Conservation (phyloP, 345 rosid genomes). For the Arabis alpina region DNA sequence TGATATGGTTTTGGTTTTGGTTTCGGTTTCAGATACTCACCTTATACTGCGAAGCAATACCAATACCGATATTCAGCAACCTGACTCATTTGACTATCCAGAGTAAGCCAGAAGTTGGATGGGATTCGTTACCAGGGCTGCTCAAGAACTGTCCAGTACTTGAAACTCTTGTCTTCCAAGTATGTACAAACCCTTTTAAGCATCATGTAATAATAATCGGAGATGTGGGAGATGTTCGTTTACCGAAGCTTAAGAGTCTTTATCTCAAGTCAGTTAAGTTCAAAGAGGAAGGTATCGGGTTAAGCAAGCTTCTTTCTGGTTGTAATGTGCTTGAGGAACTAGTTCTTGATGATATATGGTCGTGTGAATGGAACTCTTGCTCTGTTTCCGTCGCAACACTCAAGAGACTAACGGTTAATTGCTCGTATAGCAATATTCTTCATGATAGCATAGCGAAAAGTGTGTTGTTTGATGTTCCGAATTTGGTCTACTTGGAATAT, state of each 20-base stretch:
- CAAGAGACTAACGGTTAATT: too few species aligned
- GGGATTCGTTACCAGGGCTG: slow-evolving; percentile 9
- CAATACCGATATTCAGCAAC: slow-evolving; percentile 11
- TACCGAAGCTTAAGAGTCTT: slow-evolving; percentile 22
- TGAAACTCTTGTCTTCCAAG: too few species aligned
- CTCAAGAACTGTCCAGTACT: slow-evolving; percentile 9
- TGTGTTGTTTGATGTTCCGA: too few species aligned
- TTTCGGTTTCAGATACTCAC: slow-evolving; percentile 10
- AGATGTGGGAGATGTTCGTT: slow-evolving; percentile 7
- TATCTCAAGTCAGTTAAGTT: neutral
- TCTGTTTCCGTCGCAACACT: too few species aligned
- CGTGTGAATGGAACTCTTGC: too few species aligned
- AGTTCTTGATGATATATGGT: too few species aligned
- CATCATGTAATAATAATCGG: neutral
- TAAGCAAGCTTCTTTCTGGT: too few species aligned
- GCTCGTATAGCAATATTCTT: too few species aligned
- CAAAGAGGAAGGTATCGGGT: too few species aligned
- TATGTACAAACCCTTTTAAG: neutral
- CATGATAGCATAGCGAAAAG: too few species aligned
- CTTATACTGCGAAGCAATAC: slow-evolving; percentile 1
- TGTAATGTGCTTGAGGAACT: too few species aligned
- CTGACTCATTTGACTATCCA: slow-evolving; percentile 6
- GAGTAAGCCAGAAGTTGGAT: slow-evolving; percentile 13
- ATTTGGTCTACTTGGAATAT: too few species aligned
- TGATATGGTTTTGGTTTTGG: slow-evolving; percentile 1